Evolutionary conservation across 495 filamentous ascomycete genomes (phyloP), one percentile per base, ranked within the genome.

Genomic region (Xylaria grammica): DNA sequence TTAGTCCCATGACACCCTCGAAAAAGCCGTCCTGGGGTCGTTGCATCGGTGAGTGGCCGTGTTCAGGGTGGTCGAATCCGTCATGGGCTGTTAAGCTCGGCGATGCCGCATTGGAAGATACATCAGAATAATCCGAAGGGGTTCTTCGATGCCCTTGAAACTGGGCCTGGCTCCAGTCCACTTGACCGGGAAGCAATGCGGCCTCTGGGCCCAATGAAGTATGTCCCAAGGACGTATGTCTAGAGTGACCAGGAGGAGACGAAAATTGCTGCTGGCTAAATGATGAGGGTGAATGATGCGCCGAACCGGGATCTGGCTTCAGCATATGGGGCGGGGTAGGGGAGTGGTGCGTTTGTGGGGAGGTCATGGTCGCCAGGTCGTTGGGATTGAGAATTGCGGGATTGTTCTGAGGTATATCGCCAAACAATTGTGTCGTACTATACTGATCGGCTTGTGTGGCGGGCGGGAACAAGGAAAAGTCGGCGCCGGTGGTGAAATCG

Each of bases 101-200:
- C 20, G 94, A 97, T 32, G 88, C 87, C 9, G 88, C 85, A 0
- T 86, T 90, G 20, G 93, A 96, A 17, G 91, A 94, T 13, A 81
- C 81, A 68, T 97, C 95, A 5, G 94, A 97, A 68, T 90, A 91
- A 72, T 97, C 95, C 7, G 94, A 97, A 1, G 94, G 91, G 38
- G 90, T 86, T 71, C 93, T 85, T 59, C 93, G 86, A 74, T 97
- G 93, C 6, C 80, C 78, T 60, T 90, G 86, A 69, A 96, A 97
- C 68, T 89, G 87, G 59, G 86, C 82, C 74, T 92, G 86, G 38
- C 80, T 84, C 91, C 91, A 94, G 57, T 93, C 90, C 34, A 83
- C 56, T 62, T 89, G 90, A 11, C 82, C 84, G 36, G 86, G 87
- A 62, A 88, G 79, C 69, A 89, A 86, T 22, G 92, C 90, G 44